A percentile compares a stretch with the other conserved stretches of the same genome.
Evolutionary conservation across 192 early-diverging fungal species (phyloP).

Genomic region (Coemansia sp.): DNA sequence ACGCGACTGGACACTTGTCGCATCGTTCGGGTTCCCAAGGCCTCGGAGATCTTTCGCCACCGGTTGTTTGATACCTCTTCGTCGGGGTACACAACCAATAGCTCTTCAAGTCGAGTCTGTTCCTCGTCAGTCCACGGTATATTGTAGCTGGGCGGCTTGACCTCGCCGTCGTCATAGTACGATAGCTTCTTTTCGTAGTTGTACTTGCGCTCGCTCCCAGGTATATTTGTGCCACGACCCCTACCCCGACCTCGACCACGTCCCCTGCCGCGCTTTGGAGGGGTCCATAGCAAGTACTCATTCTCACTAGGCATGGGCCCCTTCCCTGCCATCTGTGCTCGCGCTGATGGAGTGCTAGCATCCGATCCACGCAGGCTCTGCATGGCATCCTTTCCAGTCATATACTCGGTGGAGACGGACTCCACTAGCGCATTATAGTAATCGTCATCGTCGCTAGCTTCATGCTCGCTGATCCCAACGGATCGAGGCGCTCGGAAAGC

Average conservation of each 20-base stretch:
- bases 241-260: constrained; percentile 1
- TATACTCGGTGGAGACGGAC: constrained; percentile 2
- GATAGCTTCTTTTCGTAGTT: background rate
- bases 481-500: background rate
- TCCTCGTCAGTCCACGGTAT: constrained; percentile 72
- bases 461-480: constrained; percentile 1
- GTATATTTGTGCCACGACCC: background rate
- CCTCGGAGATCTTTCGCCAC: constrained; percentile 70
- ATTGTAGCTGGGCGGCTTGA: constrained; percentile 61
- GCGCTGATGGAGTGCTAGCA: background rate
- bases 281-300: background rate
- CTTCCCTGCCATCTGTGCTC: background rate
- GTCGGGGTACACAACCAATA: constrained; percentile 65
- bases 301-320: background rate
- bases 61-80: constrained; percentile 67
- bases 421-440: constrained; percentile 31
- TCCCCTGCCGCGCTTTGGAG: background rate
- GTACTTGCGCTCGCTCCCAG: background rate
- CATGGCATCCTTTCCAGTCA: background rate
- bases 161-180: constrained; percentile 18
- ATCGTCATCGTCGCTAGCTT: constrained; percentile 16
- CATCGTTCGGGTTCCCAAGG: constrained; percentile 67
- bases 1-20: constrained; percentile 74
- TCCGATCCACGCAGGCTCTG: background rate
- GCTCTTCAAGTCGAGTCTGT: constrained; percentile 58